phyloP scores from a whole-genome alignment of 306 rosid species.

The Urtica urens region DNA sequence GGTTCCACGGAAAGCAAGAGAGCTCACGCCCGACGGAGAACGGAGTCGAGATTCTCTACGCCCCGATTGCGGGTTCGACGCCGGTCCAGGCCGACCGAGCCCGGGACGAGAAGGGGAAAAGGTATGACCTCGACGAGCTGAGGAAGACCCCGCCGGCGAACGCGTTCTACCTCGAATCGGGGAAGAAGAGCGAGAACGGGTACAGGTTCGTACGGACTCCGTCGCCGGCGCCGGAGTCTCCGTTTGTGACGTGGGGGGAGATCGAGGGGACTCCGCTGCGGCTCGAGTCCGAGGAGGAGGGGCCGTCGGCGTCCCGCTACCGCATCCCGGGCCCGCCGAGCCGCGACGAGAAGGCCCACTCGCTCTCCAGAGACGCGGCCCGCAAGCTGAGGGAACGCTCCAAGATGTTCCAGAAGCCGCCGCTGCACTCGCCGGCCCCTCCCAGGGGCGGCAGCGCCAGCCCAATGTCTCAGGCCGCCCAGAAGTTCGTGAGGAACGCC shows the following conservation, averaged over 20 bases:
- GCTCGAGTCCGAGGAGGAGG: constrained; percentile 85
- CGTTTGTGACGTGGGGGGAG: constrained; percentile 94
- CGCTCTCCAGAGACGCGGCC: constrained; percentile 82
- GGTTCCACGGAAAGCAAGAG: constrained; percentile 70
- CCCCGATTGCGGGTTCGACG: constrained; percentile 69
- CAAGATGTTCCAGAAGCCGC: constrained; percentile 77
- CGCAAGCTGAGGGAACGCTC: constrained; percentile 76
- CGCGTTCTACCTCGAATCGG: constrained; percentile 68
- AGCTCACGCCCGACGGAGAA: constrained; percentile 75
- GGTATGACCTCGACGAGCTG: constrained; percentile 92
- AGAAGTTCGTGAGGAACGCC: constrained; percentile 88
- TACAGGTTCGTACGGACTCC: constrained; percentile 82
- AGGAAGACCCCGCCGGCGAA: constrained; percentile 90
- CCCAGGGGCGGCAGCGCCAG: constrained; percentile 91
- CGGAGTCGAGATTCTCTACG: constrained; percentile 64
- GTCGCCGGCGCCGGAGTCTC: constrained; percentile 90
- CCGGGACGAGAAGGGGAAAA: constrained; percentile 63
- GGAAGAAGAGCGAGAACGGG: constrained; percentile 72
- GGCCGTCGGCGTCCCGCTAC: constrained; percentile 90
- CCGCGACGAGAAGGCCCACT: constrained; percentile 88
- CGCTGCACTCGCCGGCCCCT: constrained; percentile 73
- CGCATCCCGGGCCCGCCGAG: constrained; percentile 59
- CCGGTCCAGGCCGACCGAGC: constrained; percentile 55
- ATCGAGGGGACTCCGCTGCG: constrained; percentile 91
- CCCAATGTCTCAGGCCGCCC: constrained; percentile 88